Conservation (phyloP, 768 basidiomycete genomes). For the Suillus fuscotomentosus region DNA sequence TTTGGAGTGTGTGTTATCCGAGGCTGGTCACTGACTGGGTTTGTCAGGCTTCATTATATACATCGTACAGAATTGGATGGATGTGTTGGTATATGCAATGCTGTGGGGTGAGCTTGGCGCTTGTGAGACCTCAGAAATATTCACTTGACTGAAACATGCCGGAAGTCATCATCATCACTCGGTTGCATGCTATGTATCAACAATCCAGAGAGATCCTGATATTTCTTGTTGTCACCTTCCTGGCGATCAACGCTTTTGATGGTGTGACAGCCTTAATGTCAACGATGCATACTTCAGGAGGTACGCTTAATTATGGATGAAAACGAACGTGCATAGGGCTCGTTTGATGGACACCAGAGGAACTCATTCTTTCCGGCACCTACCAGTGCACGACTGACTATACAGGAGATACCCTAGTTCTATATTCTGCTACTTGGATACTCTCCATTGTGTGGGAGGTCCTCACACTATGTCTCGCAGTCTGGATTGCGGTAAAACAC, state of each 20-base stretch:
- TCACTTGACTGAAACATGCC: not conserved
- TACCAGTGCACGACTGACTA: not conserved
- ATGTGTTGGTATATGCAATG: not conserved
- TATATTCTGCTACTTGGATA: accelerated
- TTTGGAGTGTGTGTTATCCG: not conserved
- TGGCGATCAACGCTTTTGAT: not conserved
- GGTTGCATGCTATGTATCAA: not conserved
- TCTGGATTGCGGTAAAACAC: not conserved
- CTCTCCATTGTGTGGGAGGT: not conserved
- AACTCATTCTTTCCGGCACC: not conserved
- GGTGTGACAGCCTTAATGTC: accelerated
- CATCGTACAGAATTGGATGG: not conserved
- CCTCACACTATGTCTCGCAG: not conserved
- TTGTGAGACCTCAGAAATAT: not conserved
- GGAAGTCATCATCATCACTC: not conserved
- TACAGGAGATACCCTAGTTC: not conserved
- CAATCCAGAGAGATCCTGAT: not conserved
- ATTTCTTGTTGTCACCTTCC: not conserved
- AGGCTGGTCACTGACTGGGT: not conserved
- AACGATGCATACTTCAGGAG: not conserved
- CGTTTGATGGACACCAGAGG: not conserved
- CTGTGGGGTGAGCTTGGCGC: not conserved
- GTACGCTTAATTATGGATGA: not conserved
- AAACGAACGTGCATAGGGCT: not conserved
- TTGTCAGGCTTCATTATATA: not conserved